Evolutionary conservation across 2,329 filamentous ascomycete genomes (phyloP), one percentile per base, ranked within the genome.

Genomic region (Phialocephala subalpina): DNA sequence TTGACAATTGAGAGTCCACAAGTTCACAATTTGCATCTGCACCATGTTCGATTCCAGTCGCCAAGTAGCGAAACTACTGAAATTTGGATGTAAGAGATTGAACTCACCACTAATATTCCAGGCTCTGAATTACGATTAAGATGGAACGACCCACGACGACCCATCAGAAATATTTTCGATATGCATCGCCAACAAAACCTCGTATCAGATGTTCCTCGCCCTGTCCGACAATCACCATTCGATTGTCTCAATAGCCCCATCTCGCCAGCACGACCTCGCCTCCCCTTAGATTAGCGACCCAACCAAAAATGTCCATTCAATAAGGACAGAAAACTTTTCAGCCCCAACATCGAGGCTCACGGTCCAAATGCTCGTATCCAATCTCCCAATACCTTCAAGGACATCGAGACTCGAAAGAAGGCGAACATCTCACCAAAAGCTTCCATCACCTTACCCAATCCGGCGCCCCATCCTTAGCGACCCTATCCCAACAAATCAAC

Each of bases 281-380:
- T n/a, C 58, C 52, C 9, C 2, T 35, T 33, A 18, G 11, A 5
- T 27, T 55, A 62, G 59, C 63, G 63, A 62, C 22, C 63, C 63
- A 62, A 65, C 62, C 42, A 66, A 49, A 53, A 2, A 7, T 4
- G 7, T 5, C 12, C 4, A 33, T 33, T 33, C 29, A 33, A 33
- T 33, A 4, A 9, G 9, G 29, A 33, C 29, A 33, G 29, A 33
- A 33, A 33, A 33, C 29, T 33, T 33, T 33, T 33, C 29, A 33
- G 29, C 29, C 29, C 29, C 29, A 33, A 33, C 29, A 33, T 33
- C 29, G 9, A 33, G 29, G 29, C 29, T 9, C 4, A 33, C 29
- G 29, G 29, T 9, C 29, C 4, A 33, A 33, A 33, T 9, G 4
- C 29, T 33, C 29, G 29, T 33, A 33, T 33, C 29, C 29, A 33